Evolutionary conservation across 2,329 filamentous ascomycete genomes (phyloP).

Genomic region (Fusarium sp.): DNA sequence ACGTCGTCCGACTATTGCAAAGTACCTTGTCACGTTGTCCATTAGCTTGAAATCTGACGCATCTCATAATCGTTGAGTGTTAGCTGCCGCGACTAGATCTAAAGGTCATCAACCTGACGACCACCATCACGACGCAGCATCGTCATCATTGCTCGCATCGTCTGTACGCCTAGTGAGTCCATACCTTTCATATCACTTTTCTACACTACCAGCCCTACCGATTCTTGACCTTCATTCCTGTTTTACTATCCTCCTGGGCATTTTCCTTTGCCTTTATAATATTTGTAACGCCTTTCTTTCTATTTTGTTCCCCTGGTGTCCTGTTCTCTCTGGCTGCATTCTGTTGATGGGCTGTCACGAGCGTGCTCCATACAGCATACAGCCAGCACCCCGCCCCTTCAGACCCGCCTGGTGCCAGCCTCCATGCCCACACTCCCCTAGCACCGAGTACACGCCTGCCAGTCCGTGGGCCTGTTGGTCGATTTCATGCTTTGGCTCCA

Average conservation of each 20-base stretch:
- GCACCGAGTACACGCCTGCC: conserved; percentile 38
- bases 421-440: conserved; percentile 41
- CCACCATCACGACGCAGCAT: conserved; percentile 33
- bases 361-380: conserved; percentile 46
- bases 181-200: conserved; percentile 8
- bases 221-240: conserved; percentile 4
- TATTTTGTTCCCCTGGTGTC: conserved; percentile 9
- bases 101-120: conserved; percentile 34
- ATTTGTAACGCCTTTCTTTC: conserved; percentile 16
- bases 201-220: neutral
- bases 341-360: conserved; percentile 46
- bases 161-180: conserved; percentile 30
- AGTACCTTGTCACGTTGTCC: conserved; percentile 29
- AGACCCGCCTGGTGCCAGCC: conserved; percentile 46
- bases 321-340: conserved; percentile 31
- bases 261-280: neutral
- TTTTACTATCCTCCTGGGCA: neutral
- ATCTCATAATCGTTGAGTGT: conserved; percentile 39
- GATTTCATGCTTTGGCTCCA: conserved; percentile 24
- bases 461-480: conserved; percentile 23
- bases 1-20: conserved; percentile 20
- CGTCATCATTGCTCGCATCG: conserved; percentile 37
- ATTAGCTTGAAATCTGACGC: conserved; percentile 23
- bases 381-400: conserved; percentile 46
- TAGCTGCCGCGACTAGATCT: conserved; percentile 38